These are phyloP conservation scores for Pseudogymnoascus sp. DNA, from an alignment of 2,329 filamentous ascomycete species.

Conservation along the genomic window DNA sequence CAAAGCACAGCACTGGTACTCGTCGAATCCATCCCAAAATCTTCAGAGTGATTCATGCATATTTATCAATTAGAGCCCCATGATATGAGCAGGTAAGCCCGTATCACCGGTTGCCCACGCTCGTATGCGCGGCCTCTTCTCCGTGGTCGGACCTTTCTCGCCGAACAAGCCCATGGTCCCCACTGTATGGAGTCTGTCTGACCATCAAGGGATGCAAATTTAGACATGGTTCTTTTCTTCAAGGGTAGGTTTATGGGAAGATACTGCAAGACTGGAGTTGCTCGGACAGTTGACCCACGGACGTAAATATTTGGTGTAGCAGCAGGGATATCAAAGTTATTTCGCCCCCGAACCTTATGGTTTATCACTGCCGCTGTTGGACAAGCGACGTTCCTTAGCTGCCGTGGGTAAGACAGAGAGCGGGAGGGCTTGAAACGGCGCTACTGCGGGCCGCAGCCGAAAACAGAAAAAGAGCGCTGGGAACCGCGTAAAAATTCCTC, in stretches of 20 bases:
- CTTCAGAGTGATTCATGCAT: not conserved
- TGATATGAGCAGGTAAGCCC: not conserved
- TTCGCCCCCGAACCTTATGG: constrained; percentile 6
- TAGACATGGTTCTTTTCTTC: not conserved
- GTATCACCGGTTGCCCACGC: not conserved
- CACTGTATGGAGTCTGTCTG: not conserved
- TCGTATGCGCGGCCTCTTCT: not conserved
- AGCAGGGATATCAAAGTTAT: not conserved
- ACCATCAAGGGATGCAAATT: not conserved
- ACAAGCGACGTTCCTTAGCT: not conserved
- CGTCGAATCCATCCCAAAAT: not conserved
- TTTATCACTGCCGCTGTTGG: not conserved
- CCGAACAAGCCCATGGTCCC: not conserved
- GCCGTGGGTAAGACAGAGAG: not conserved
- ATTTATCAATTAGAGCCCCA: not conserved
- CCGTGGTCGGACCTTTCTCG: not conserved
- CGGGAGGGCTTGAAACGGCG: constrained; percentile 3
- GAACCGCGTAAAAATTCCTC: not conserved
- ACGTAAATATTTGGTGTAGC: not conserved
- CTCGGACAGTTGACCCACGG: not conserved
- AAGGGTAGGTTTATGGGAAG: not conserved
- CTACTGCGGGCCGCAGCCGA: not conserved
- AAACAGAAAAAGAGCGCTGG: not conserved
- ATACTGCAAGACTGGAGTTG: not conserved
- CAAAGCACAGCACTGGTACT: not conserved